Base-by-base conservation (phyloP, 768 basidiomycete species). In the Termitomyces sp. region DNA sequence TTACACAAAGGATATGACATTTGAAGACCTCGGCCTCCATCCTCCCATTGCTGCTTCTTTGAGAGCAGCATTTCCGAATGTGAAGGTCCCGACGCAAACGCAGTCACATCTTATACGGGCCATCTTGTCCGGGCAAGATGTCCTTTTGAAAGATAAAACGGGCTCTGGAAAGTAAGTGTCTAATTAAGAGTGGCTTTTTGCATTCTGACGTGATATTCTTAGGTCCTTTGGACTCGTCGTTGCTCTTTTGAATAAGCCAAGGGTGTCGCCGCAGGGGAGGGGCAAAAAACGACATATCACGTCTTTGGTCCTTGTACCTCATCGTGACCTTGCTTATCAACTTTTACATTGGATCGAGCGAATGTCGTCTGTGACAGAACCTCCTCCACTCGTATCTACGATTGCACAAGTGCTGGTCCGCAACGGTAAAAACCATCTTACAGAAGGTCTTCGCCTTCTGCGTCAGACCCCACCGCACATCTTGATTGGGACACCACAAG, bases 181-280 rank as follows among this genome's bases (percentile, higher is more conserved):
- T 4, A 52, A 40, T 41, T 52, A 31, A 25, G 53, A 5, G 63
- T 22, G 6, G 22, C 36, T 29, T 53, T 56, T 52, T 43, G 9
- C 15, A 7, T 27, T 51, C 41, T 47, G 20, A 46, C 55, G 31
- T 42, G 40, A 36, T 45, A 40, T 22, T 31, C 36, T 7, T 50
- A 92, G 89, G 70, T 88, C 90, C 5, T 88, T 92, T 63, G 88
- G 86, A 0, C 67, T 88, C 25, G 69, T 87, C 18, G 63, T 91
- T 23, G 88, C 85, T 18, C 69, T 89, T 32, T 73, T 91, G 48
- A 85, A 77, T 68, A 82, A 83, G 67, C 70, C 74, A 50, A 75
- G 78, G 18, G 58, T 68, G 33, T 62, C 56, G 46, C 63, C 57
- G 15, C 66, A 58, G 59, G 64, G 57, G 36, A 51, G 45, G 44